These are phyloP conservation scores for Solanum raphanifolium DNA, from an alignment of 257 asterid species.

Conservation along the genomic window DNA sequence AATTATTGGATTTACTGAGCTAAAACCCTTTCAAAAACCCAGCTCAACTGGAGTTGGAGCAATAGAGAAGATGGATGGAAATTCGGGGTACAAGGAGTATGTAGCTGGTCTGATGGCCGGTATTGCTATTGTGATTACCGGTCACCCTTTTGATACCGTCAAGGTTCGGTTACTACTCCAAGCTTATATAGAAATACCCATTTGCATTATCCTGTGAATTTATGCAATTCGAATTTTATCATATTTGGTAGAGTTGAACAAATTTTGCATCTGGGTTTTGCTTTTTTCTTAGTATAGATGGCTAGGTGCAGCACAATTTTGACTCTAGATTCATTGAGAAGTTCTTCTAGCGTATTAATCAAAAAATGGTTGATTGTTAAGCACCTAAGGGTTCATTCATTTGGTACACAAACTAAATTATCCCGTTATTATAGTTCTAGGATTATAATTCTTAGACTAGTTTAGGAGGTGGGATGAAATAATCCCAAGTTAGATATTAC, in stretches of 20 bases:
- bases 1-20: neutral
- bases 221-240: neutral
- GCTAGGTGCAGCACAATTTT: neutral
- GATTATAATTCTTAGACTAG: neutral
- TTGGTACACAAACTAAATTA: neutral
- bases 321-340: neutral
- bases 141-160: slow-evolving; percentile 98
- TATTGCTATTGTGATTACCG: slow-evolving; percentile 74
- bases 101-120: slow-evolving; percentile 91
- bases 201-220: neutral
- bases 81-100: slow-evolving; percentile 64
- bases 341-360: neutral
- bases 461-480: neutral
- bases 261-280: neutral
- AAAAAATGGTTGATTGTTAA: neutral
- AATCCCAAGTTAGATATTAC: neutral
- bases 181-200: neutral
- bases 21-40: neutral
- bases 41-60: neutral
- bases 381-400: neutral
- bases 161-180: slow-evolving; percentile 29
- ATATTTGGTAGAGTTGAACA: neutral
- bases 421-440: neutral
- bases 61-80: slow-evolving; percentile 23
- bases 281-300: neutral